Base-by-base conservation (phyloP, 192 early-diverging fungal genomes). In the Lunasporangiospora selenospora region DNA sequence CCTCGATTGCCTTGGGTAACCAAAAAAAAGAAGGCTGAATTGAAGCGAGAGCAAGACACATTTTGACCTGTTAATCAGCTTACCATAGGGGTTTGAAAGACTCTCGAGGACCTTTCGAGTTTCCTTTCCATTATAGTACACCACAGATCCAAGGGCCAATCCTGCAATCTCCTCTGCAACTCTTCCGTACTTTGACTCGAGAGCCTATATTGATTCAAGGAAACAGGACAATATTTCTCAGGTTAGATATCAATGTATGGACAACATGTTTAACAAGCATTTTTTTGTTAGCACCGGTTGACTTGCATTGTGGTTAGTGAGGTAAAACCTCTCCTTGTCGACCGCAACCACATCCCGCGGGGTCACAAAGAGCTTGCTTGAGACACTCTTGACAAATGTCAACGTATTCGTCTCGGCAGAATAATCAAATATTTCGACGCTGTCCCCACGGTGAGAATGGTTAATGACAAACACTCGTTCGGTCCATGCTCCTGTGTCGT, bases 371-470 rank as follows among this genome's bases (percentile, higher is more conserved):
- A 63, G 42, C 8, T 41, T 36, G 30, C 60, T 73, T 42, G 39
- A 24, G 30, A 73, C 41, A 10, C 33, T 62, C 52, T 73, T 73
- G 54, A 73, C 60, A 43, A 42, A 38, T 4, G 54, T 73, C 37
- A 73, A 27, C 3, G 46, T 39, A 24, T 62, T 73, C 21, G 32
- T 24, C 21, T 31, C 24, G 0, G 55, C 1, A 38, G 69, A 58
- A 12, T 63, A 73, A 16, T 73, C 69, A 73, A 73, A 73, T 32
- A 73, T 19, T 49, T 73, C 69, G 34, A 73, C 69, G n/a, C 58
- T 15, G 41, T 73, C 69, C 15, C 69, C 69, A n/a, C 47, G 52
- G 43, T 73, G 69, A 0, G 69, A 73, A 32, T 73, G 59, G 49
- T 73, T 73, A 55, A 73, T 73, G 13, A 73, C 69, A 46, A 73